These are phyloP conservation scores for Diaporthe sp. DNA, from an alignment of 2,329 filamentous ascomycete species.

Conservation along the genomic window DNA sequence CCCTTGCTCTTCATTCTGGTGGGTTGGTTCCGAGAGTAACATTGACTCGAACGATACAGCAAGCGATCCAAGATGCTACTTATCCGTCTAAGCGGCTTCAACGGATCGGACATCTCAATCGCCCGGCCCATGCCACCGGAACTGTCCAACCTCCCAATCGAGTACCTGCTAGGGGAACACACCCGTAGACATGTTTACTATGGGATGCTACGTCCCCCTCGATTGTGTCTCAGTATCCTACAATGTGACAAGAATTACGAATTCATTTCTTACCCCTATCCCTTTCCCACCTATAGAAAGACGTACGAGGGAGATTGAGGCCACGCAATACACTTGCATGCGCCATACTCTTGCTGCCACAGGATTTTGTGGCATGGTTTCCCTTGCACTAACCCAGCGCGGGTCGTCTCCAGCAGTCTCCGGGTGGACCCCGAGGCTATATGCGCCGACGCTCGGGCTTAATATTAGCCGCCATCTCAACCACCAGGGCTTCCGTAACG, in stretches of 20 bases:
- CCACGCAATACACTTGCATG: background rate
- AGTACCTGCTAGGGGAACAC: background rate
- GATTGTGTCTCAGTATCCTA: background rate
- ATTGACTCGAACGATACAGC: conserved; percentile 4
- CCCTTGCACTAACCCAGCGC: background rate
- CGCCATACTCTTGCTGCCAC: background rate
- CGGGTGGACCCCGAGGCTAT: conserved; percentile 7
- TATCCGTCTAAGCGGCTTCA: background rate
- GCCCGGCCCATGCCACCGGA: background rate
- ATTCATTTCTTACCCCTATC: background rate
- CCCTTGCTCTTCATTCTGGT: background rate
- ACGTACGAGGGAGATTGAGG: background rate
- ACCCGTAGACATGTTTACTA: no score
- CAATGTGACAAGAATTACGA: background rate
- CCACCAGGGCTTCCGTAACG: background rate
- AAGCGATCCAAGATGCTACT: conserved; percentile 9
- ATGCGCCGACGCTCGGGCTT: conserved; percentile 15
- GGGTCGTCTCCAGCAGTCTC: background rate
- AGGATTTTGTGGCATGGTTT: background rate
- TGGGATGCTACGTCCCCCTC: background rate
- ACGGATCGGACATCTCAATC: background rate
- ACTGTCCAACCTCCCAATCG: background rate
- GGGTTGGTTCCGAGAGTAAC: background rate
- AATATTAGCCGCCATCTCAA: conserved; percentile 9
- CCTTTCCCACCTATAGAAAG: background rate